A percentile compares a stretch with the other conserved stretches of the same genome.
Conservation (phyloP, 2,329 filamentous ascomycete genomes). For the Pseudocercospora crystallina region DNA sequence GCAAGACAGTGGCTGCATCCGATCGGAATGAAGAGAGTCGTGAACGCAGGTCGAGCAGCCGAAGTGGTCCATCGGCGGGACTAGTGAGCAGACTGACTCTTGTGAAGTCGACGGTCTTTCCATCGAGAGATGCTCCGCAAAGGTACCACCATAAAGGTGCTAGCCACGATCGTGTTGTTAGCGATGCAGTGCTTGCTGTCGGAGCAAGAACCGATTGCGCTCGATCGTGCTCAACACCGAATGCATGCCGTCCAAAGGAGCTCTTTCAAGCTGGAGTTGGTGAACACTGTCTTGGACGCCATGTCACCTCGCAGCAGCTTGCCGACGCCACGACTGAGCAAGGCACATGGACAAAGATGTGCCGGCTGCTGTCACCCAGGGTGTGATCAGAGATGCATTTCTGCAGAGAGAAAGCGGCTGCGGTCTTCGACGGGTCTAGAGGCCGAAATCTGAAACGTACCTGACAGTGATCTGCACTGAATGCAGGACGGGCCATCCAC, state of each 20-base stretch:
- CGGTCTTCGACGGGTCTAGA: constrained; percentile 1
- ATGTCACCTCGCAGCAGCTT: constrained; percentile 3
- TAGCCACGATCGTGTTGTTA: neutral
- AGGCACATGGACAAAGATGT: neutral
- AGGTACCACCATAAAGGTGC: neutral
- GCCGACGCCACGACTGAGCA: neutral
- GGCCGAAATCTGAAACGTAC: neutral
- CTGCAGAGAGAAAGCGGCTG: neutral
- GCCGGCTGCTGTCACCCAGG: neutral
- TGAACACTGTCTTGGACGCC: neutral
- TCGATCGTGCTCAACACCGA: constrained; percentile 4
- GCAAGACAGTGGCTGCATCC: too few relatives aligned
- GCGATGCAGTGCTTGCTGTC: neutral
- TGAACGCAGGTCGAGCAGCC: too few relatives aligned
- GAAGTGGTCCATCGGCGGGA: too few relatives aligned
- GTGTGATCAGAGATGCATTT: too few relatives aligned
- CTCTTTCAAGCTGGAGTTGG: neutral
- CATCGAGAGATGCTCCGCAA: neutral
- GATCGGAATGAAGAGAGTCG: too few relatives aligned
- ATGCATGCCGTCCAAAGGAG: constrained; percentile 1
- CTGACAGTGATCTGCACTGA: too few relatives aligned
- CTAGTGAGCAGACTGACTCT: too few relatives aligned
- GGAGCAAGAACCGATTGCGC: constrained; percentile 3
- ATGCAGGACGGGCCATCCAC: too few relatives aligned
- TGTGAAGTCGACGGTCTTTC: neutral